Base-by-base conservation (phyloP, 139 green algal species). In the Chlamydomonas incerta region DNA sequence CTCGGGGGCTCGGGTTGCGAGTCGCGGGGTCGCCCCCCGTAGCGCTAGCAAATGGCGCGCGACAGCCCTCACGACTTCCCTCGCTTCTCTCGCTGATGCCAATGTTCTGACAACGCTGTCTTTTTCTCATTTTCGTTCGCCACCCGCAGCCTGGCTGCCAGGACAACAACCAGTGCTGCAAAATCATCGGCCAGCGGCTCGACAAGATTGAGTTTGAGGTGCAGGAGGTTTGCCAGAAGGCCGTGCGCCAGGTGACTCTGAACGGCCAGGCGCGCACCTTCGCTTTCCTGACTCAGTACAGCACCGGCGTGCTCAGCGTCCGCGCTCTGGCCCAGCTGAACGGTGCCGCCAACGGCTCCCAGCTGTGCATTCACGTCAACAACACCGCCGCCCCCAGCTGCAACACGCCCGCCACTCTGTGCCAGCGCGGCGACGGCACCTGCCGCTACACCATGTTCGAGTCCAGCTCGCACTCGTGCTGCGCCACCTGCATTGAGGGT, bases 161-260 rank as follows among this genome's bases (percentile, higher is more conserved):
- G 23, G 75, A 83, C 57, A 35, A 52, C 26, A 83, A 72, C 75
- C n/a, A 29, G 37, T 83, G 75, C 75, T 83, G 75, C 37, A 72
- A 83, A 65, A 47, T 31, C 20, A 72, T 83, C 6, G 11, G 4
- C 15, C 10, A 60, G 35, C 66, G 66, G 17, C 75, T 83, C 11
- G 75, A 83, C 4, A 83, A 83, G 60, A 62, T 83, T 31, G 75
- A 83, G 20, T 47, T 83, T 18, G 75, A 83, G n/a, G 75, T 83
- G 26, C 57, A 83, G 35, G 23, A 65, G 11, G 4, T 10, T 29
- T 83, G 75, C 62, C 60, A 72, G 41, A 41, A 62, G 37, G 35
- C 71, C 29, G 75, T 83, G 13, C 60, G 62, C 35, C 75, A 83
- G 62, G 60, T 83, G 18, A 73, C 75, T 14, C 46, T 63, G 37